Conservation (phyloP, 2,329 filamentous ascomycete genomes). For the Trichoderma sp. region DNA sequence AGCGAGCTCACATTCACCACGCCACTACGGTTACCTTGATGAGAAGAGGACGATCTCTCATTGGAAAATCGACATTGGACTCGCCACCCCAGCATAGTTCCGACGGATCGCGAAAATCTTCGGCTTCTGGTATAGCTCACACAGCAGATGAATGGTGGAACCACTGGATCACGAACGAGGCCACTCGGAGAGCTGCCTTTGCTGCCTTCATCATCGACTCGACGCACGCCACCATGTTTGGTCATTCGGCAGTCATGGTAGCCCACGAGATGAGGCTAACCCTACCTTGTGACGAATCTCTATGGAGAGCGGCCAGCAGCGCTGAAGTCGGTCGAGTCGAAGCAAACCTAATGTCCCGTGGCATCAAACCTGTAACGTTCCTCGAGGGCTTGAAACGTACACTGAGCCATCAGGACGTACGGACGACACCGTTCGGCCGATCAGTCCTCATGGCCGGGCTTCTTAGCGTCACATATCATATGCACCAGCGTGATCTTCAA, state of each 20-base stretch:
- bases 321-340: constrained; percentile 84
- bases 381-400: constrained; percentile 88
- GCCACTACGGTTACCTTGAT: constrained; percentile 93
- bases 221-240: constrained; percentile 96
- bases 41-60: constrained; percentile 86
- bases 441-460: constrained; percentile 93
- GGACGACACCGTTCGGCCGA: constrained; percentile 89
- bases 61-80: constrained; percentile 80
- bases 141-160: constrained; percentile 91
- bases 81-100: constrained; percentile 69
- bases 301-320: constrained; percentile 89
- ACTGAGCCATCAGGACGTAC: constrained; percentile 77
- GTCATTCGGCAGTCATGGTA: constrained; percentile 94
- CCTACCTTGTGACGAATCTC: constrained; percentile 84
- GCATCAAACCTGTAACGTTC: constrained; percentile 81
- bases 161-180: constrained; percentile 92
- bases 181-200: constrained; percentile 85
- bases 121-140: constrained; percentile 58
- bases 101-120: constrained; percentile 58
- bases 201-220: constrained; percentile 94
- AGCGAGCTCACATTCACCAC: constrained; percentile 94
- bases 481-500: constrained; percentile 94
- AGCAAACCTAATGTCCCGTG: constrained; percentile 73
- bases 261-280: constrained; percentile 91
- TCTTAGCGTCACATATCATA: constrained; percentile 92